A percentile compares a stretch with the other conserved stretches of the same genome.
phyloP scores from a whole-genome alignment of 2,329 filamentous ascomycete species.

The Verticillium longisporum region DNA sequence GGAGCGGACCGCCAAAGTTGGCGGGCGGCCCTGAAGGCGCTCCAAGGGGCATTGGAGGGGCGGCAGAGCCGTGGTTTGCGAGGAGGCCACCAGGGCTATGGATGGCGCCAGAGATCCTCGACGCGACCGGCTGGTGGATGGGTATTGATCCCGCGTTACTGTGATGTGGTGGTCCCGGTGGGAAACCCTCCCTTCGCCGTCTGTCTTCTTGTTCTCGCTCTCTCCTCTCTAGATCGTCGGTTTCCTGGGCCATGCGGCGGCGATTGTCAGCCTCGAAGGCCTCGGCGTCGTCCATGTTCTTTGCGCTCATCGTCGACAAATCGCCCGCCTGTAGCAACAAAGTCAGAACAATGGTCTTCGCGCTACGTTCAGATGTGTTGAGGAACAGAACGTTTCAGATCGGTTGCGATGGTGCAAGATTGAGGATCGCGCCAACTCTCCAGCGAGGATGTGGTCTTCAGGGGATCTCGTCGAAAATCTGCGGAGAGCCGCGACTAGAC shows the following conservation, averaged over 20 bases:
- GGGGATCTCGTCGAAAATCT: not conserved
- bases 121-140: slow-evolving; percentile 89
- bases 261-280: slow-evolving; percentile 17
- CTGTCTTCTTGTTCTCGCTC: slow-evolving; percentile 62
- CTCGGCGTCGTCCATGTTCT: slow-evolving; percentile 11
- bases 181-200: slow-evolving; percentile 57
- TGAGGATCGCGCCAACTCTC: not conserved
- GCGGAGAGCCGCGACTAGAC: not conserved
- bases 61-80: slow-evolving; percentile 59
- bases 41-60: slow-evolving; percentile 44
- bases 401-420: not conserved
- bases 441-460: not conserved
- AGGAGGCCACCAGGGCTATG: slow-evolving; percentile 89
- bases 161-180: slow-evolving; percentile 66
- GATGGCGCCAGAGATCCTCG: slow-evolving; percentile 71
- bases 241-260: slow-evolving; percentile 12
- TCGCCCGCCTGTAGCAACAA: slow-evolving; percentile 2
- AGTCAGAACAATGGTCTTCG: not conserved
- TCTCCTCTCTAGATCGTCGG: slow-evolving; percentile 44
- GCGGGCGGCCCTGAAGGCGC: slow-evolving; percentile 42
- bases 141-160: slow-evolving; percentile 83
- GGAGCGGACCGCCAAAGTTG: slow-evolving; percentile 48
- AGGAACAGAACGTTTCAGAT: too few relatives aligned
- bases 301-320: slow-evolving; percentile 12
- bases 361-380: not conserved